Base-by-base conservation (phyloP, 352 stramenopile species). In the Pythium aquatile region DNA sequence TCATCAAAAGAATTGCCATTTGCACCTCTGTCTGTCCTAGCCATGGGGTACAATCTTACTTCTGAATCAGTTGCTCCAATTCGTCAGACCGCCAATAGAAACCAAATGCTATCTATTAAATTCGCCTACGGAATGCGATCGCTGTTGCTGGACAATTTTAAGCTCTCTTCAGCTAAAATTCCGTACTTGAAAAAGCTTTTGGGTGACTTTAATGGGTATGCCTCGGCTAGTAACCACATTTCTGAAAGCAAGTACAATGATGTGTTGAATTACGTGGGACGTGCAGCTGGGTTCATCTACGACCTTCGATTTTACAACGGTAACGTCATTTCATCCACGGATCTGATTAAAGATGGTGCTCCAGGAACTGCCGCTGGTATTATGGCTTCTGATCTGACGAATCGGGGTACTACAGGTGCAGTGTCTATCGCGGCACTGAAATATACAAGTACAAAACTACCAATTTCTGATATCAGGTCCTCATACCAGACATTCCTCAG, bases 21-120 rank as follows among this genome's bases (percentile, higher is more conserved):
- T n/a, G 44, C 44, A 10, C 44, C 44, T 11, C 17, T 51, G 44
- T 51, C 44, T 5, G 17, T 51, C 17, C 44, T 51, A 26, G 44
- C 44, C 9, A 51, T 51, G 44, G 44, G 44, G 5, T 51, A 51
- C 44, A 51, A n/a, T 51, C n/a, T n/a, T n/a, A n/a, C n/a, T n/a
- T n/a, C n/a, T n/a, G n/a, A n/a, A n/a, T n/a, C n/a, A n/a, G n/a
- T n/a, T n/a, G n/a, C n/a, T n/a, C n/a, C n/a, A n/a, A n/a, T n/a
- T n/a, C n/a, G n/a, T n/a, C n/a, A n/a, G n/a, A n/a, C n/a, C n/a
- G n/a, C n/a, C n/a, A n/a, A 20, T n/a, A 20, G 44, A 20, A 51
- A 51, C 11, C 9, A 10, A n/a, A 24, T 10, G 11, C 17, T 5
- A 26, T 5, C 6, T n/a, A 10, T 8, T n/a, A 51, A 51, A n/a